Conservation (phyloP, 495 filamentous ascomycete genomes). For the Penicillium coffeae region DNA sequence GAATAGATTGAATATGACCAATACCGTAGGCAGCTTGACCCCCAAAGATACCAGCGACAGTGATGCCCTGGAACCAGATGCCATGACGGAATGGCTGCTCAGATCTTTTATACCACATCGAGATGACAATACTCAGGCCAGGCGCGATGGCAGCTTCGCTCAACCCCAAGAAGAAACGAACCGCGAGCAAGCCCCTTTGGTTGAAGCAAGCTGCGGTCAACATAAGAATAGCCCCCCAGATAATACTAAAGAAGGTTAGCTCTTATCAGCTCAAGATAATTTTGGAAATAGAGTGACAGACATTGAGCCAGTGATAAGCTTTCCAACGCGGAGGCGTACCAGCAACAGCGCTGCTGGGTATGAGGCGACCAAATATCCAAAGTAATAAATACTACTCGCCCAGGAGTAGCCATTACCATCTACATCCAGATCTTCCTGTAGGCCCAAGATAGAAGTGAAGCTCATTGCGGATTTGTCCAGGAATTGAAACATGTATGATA, state of each 20-base stretch:
- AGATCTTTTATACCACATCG: slow-evolving; percentile 39
- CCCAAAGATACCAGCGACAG: slow-evolving; percentile 21
- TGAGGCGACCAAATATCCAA: slow-evolving; percentile 51
- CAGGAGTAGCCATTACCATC: slow-evolving; percentile 52
- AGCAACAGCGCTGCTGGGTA: slow-evolving; percentile 44
- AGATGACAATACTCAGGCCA: slow-evolving; percentile 28
- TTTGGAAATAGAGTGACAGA: slow-evolving; percentile 30
- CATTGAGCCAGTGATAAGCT: slow-evolving; percentile 49
- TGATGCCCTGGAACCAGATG: slow-evolving; percentile 42
- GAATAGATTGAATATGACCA: slow-evolving; percentile 16
- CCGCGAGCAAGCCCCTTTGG: slow-evolving; percentile 43
- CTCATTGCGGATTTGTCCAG: slow-evolving; percentile 51
- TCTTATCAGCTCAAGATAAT: not conserved
- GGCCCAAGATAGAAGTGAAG: slow-evolving; percentile 35
- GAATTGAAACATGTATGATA: slow-evolving; percentile 42
- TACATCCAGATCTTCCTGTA: slow-evolving; percentile 41
- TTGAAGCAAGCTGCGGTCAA: slow-evolving; percentile 45
- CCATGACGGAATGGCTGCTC: slow-evolving; percentile 52
- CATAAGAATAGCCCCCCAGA: slow-evolving; percentile 43
- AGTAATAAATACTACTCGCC: slow-evolving; percentile 52
- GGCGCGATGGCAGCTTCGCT: slow-evolving; percentile 46
- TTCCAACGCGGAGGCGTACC: slow-evolving; percentile 30
- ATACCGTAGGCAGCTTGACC: slow-evolving; percentile 23
- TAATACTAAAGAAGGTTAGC: slow-evolving; percentile 8
- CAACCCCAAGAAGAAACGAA: slow-evolving; percentile 48